Conservation (phyloP, 768 basidiomycete species). For the Gloeopeniophorella convolvens region DNA sequence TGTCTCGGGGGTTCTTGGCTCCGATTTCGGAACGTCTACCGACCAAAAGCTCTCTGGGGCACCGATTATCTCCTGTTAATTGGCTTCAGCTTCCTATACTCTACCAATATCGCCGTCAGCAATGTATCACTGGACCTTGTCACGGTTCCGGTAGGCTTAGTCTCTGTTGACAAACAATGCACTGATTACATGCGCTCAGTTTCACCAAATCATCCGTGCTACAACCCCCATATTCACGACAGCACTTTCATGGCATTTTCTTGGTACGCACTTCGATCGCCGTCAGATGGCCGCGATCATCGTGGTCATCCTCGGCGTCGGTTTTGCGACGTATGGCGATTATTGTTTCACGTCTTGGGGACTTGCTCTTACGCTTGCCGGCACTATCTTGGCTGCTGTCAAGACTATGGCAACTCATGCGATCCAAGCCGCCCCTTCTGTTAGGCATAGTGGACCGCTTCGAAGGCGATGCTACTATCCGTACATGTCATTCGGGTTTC, state of each 20-base stretch:
- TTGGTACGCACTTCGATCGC: constrained; percentile 51
- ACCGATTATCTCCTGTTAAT: constrained; percentile 56
- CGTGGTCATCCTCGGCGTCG: constrained; percentile 87
- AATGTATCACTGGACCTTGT: constrained; percentile 87
- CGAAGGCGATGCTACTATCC: not conserved
- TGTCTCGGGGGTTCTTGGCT: constrained; percentile 72
- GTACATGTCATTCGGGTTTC: constrained; percentile 3
- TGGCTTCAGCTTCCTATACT: constrained; percentile 85
- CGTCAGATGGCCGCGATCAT: constrained; percentile 66
- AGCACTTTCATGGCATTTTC: constrained; percentile 61
- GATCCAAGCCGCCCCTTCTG: constrained; percentile 42
- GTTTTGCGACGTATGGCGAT: constrained; percentile 91
- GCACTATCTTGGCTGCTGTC: constrained; percentile 85
- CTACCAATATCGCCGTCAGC: constrained; percentile 91
- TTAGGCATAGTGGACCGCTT: constrained; percentile 15
- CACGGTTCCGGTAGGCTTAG: constrained; percentile 68
- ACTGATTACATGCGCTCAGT: constrained; percentile 39
- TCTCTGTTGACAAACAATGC: constrained; percentile 1
- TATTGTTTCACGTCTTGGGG: constrained; percentile 88
- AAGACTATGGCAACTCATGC: constrained; percentile 91
- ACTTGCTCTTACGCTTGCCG: constrained; percentile 80
- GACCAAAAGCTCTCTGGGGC: constrained; percentile 45
- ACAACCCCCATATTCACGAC: constrained; percentile 92
- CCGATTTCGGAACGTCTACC: constrained; percentile 49
- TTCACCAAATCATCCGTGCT: constrained; percentile 95